Evolutionary conservation across 257 asterid species (phyloP).

Genomic region (Verbascum thapsus): DNA sequence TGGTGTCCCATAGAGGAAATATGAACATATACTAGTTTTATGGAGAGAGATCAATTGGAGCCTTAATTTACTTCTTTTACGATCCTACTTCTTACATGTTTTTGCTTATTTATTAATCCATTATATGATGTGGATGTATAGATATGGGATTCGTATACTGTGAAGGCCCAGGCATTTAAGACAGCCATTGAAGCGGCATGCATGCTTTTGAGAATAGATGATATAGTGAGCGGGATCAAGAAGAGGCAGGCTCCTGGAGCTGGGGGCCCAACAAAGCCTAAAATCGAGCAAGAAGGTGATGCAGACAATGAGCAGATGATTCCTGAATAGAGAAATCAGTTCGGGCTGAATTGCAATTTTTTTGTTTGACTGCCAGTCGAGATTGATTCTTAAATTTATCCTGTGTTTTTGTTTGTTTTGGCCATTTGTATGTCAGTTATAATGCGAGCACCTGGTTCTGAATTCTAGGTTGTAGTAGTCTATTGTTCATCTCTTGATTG

Average conservation of each 20-base stretch:
- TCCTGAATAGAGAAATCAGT: slow-evolving; percentile 88
- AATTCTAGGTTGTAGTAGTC: too few species aligned
- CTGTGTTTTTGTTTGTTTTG: too few species aligned
- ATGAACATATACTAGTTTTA: too few species aligned
- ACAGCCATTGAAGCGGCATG: slow-evolving; percentile 96
- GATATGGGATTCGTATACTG: slow-evolving; percentile 97
- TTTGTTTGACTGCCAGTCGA: neutral
- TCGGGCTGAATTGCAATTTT: slow-evolving; percentile 31
- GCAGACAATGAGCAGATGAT: slow-evolving; percentile 87
- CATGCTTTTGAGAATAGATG: slow-evolving; percentile 95
- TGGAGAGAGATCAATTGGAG: too few species aligned
- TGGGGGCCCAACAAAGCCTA: slow-evolving; percentile 69
- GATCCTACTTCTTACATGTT: too few species aligned
- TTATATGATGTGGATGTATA: slow-evolving; percentile 33
- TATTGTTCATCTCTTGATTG: too few species aligned
- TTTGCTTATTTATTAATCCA: slow-evolving; percentile 10
- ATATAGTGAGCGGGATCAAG: slow-evolving; percentile 92
- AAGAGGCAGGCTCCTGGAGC: slow-evolving; percentile 86
- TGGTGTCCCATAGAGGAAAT: too few species aligned
- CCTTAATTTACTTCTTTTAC: too few species aligned
- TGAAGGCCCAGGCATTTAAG: slow-evolving; percentile 91
- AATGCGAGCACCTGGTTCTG: too few species aligned
- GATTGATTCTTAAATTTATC: neutral
- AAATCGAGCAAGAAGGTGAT: slow-evolving; percentile 72
- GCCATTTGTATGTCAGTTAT: too few species aligned